phyloP scores from a whole-genome alignment of 2,329 filamentous ascomycete species.

The Neonectria sp. region DNA sequence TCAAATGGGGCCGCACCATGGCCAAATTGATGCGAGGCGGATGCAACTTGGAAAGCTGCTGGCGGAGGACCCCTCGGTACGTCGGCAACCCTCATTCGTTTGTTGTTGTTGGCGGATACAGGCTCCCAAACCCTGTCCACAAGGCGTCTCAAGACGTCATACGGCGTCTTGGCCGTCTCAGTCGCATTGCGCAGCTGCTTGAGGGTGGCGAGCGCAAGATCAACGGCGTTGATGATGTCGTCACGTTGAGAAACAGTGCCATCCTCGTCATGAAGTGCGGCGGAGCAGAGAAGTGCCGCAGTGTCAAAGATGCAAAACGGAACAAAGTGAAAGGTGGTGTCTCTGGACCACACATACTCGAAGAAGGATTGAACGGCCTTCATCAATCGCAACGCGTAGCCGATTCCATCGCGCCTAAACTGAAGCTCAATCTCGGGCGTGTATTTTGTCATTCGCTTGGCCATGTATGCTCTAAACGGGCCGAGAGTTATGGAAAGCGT shows the following conservation, averaged over 20 bases:
- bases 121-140: slow-evolving; percentile 33
- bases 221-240: slow-evolving; percentile 58
- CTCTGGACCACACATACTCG: slow-evolving; percentile 60
- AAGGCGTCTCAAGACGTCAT: slow-evolving; percentile 50
- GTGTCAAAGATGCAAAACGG: slow-evolving; percentile 68
- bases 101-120: background rate
- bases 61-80: background rate
- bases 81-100: slow-evolving; percentile 3
- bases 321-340: slow-evolving; percentile 65
- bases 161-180: slow-evolving; percentile 51
- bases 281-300: slow-evolving; percentile 65
- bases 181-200: slow-evolving; percentile 48
- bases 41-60: background rate
- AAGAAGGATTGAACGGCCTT: slow-evolving; percentile 58
- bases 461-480: slow-evolving; percentile 62
- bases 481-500: slow-evolving; percentile 62
- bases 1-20: background rate
- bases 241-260: slow-evolving; percentile 57
- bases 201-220: slow-evolving; percentile 53
- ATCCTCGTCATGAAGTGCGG: slow-evolving; percentile 64
- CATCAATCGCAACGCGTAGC: slow-evolving; percentile 61
- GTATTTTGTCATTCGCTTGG: slow-evolving; percentile 50
- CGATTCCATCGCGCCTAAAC: slow-evolving; percentile 59
- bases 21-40: background rate
- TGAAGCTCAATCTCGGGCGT: slow-evolving; percentile 51